A percentile compares a stretch with the other conserved stretches of the same genome.
These are phyloP conservation scores for Schwanniomyces pseudopolymorphus DNA, from an alignment of 805 yeast genomes.

Conservation along the genomic window DNA sequence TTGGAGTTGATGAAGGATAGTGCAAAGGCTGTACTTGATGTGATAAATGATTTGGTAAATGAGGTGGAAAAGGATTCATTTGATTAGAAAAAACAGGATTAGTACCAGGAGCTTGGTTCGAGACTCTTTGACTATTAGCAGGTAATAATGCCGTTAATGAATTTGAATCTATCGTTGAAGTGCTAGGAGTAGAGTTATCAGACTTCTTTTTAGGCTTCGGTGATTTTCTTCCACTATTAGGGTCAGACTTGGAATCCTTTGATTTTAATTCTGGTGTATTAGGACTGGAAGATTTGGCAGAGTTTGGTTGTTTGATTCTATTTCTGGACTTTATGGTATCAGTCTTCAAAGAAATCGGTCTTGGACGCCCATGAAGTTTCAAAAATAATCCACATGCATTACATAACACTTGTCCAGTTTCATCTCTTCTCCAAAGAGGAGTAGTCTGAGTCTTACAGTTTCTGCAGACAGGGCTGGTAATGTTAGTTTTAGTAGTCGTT, in stretches of 20 bases:
- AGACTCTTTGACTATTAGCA: slow-evolving; percentile 13
- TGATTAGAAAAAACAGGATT: slow-evolving; percentile 7
- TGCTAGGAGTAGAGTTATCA: slow-evolving; percentile 4
- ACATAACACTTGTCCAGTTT: slow-evolving; percentile 73
- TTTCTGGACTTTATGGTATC: slow-evolving; percentile 91
- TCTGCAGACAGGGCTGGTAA: slow-evolving; percentile 72
- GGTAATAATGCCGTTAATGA: slow-evolving; percentile 29
- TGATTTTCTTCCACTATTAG: slow-evolving; percentile 17
- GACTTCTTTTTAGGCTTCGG: slow-evolving; percentile 20
- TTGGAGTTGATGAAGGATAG: slow-evolving; percentile 68
- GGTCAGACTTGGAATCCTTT: slow-evolving; percentile 36
- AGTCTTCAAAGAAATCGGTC: slow-evolving; percentile 89
- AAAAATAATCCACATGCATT: slow-evolving; percentile 92
- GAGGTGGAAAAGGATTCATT: slow-evolving; percentile 12
- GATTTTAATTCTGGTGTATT: slow-evolving; percentile 58
- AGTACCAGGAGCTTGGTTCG: slow-evolving; percentile 1
- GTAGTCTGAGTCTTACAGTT: slow-evolving; percentile 92
- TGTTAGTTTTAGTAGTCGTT: slow-evolving; percentile 62
- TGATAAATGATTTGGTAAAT: slow-evolving; percentile 20
- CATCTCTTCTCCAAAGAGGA: slow-evolving; percentile 94
- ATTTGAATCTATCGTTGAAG: slow-evolving; percentile 9
- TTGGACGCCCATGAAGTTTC: slow-evolving; percentile 86
- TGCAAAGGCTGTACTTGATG: slow-evolving; percentile 54
- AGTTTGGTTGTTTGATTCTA: slow-evolving; percentile 61
- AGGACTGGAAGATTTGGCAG: slow-evolving; percentile 43